These are phyloP conservation scores for Phytophthora foliorum DNA, from an alignment of 352 stramenopile species.

Conservation along the genomic window DNA sequence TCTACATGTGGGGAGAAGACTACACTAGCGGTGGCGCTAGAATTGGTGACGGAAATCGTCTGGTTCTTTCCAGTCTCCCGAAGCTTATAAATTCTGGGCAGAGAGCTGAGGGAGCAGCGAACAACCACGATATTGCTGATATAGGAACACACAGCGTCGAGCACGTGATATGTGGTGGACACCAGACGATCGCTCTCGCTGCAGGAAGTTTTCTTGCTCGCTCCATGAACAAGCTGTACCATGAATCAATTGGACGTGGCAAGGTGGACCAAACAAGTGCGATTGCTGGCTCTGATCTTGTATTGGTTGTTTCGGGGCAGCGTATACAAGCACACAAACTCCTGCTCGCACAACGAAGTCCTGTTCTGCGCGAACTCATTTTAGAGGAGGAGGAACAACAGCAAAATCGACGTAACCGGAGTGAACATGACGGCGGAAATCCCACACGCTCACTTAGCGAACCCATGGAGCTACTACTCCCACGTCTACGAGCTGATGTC, in stretches of 20 bases:
- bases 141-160: constrained; percentile 52
- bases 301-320: constrained; percentile 56
- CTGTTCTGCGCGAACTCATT: constrained; percentile 64
- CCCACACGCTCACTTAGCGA: neutral
- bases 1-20: constrained; percentile 92
- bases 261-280: constrained; percentile 2
- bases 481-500: constrained; percentile 61
- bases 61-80: constrained; percentile 28
- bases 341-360: constrained; percentile 65
- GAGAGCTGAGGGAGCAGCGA: neutral
- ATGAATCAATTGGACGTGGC: constrained; percentile 11
- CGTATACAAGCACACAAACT: constrained; percentile 61
- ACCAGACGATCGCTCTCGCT: constrained; percentile 54
- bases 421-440: neutral
- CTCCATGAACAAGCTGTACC: constrained; percentile 50
- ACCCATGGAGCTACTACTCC: constrained; percentile 59
- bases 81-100: constrained; percentile 39
- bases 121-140: neutral
- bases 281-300: constrained; percentile 43
- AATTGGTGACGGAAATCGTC: constrained; percentile 1
- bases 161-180: constrained; percentile 61
- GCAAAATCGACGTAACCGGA: neutral
- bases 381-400: constrained; percentile 53
- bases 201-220: constrained; percentile 61
- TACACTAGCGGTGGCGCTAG: neutral